These are phyloP conservation scores for Amylostereum areolatum DNA, from an alignment of 1,284 basidiomycete genomes.

Conservation along the genomic window DNA sequence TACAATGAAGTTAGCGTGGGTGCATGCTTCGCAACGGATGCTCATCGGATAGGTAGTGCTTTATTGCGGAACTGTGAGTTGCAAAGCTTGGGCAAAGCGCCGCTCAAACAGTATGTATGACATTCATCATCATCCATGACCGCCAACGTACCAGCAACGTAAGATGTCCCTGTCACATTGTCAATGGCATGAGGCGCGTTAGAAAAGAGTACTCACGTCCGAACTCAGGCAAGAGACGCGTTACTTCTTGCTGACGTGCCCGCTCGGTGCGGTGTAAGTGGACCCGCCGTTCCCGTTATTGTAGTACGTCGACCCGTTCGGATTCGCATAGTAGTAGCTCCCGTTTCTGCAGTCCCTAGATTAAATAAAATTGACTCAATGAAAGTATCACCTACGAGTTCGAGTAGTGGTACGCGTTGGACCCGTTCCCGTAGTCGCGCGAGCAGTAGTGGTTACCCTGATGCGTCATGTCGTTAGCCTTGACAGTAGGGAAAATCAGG, in stretches of 20 bases:
- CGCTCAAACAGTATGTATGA: too few relatives aligned
- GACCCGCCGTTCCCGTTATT: conserved; percentile 41
- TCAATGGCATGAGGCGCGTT: too few relatives aligned
- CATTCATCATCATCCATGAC: too few relatives aligned
- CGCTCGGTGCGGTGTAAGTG: conserved; percentile 46
- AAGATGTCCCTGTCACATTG: too few relatives aligned
- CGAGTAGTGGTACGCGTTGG: conserved; percentile 51
- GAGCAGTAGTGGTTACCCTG: conserved; percentile 55
- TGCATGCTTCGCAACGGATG: too few relatives aligned
- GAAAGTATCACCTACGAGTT: conserved; percentile 33
- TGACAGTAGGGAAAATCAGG: background rate
- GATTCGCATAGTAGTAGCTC: conserved; percentile 56
- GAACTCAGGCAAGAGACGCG: too few relatives aligned
- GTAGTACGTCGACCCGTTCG: conserved; percentile 56
- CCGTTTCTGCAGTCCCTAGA: conserved; percentile 32
- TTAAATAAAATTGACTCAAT: background rate
- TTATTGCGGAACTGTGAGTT: too few relatives aligned
- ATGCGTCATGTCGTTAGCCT: background rate
- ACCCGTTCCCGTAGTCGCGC: conserved; percentile 35
- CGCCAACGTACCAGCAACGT: too few relatives aligned
- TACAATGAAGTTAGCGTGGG: too few relatives aligned
- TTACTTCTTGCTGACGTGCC: conserved; percentile 12
- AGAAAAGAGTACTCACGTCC: too few relatives aligned
- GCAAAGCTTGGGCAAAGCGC: too few relatives aligned
- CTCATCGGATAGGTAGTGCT: too few relatives aligned